Base-by-base conservation (phyloP, 2,329 filamentous ascomycete genomes). In the Chaetomium strumarium region DNA sequence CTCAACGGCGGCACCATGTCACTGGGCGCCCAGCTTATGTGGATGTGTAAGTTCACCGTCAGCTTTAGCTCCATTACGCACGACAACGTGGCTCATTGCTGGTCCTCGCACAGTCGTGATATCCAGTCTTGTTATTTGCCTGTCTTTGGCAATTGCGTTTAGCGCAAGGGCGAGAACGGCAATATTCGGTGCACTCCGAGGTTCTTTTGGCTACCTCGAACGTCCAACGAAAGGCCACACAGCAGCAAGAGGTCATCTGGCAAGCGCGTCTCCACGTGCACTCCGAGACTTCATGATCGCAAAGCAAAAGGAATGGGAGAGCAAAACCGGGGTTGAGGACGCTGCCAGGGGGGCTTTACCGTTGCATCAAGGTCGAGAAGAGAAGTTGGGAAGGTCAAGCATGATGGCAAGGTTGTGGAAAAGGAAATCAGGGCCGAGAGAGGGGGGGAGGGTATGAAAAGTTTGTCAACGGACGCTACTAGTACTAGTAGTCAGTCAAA, bases 251-350 rank as follows among this genome's bases (percentile, higher is more conserved):
- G 24, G 42, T 19, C 47, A 59, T 10, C 50, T 60, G 17, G 41
- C 38, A 8, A 43, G 47, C 14, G 57, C 58, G 12, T 58, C 58
- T 11, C 52, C 58, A 10, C 51, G 49, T 1, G 52, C 58, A 2
- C 40, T 60, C 14, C 45, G 55, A 16, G 52, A 60, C 33, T 60
- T 60, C 24, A 60, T 60, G 58, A 50, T 60, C 13, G 49, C 54
- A 7, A 60, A 59, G 49, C 57, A 55, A 34, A 55, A 53, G 39
- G 58, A 60, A 17, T 58, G 57, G 50, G 56, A 58, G 24, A 36
- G 31, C 10, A 49, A 31, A 6, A 42, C 53, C 19, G 30, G 37
- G 3, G 30, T 16, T 1, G 44, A 34, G 5, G 39, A 34, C 10
- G 38, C 33, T 11, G 39, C 39, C 2, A 56, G 34, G 20, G 55